Evolutionary conservation across 176 grass and related monocot species (phyloP).

Genomic region (Triticum timopheevii): DNA sequence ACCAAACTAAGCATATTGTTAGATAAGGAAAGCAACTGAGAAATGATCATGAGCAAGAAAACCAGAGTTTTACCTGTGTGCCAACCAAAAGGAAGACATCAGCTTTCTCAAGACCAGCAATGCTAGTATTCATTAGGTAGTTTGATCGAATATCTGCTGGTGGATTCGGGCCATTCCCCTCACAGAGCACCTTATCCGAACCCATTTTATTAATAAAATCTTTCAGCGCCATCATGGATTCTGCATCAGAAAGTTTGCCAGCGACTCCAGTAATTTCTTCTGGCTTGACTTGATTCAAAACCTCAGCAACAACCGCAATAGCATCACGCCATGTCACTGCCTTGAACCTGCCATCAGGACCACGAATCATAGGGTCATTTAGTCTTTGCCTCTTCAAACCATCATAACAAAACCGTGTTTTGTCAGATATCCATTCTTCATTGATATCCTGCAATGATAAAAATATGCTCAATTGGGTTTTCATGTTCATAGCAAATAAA

Average conservation of each 20-base stretch:
- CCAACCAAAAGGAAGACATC: conserved; percentile 98
- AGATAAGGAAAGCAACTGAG: not conserved
- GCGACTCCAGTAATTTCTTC: conserved; percentile 94
- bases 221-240: conserved; percentile 98
- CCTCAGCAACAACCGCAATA: conserved; percentile 84
- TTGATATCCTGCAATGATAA: conserved; percentile 82
- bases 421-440: conserved; percentile 99
- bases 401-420: conserved; percentile 97
- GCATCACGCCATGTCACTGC: conserved; percentile 87
- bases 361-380: conserved; percentile 98
- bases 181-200: conserved; percentile 86
- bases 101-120: conserved; percentile 89
- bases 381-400: conserved; percentile 96
- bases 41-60: conserved; percentile 15
- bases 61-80: conserved; percentile 67
- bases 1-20: not conserved
- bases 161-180: conserved; percentile 80
- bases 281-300: conserved; percentile 80
- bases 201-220: conserved; percentile 95
- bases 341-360: conserved; percentile 89
- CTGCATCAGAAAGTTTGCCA: conserved; percentile 92
- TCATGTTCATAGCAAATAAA: conserved; percentile 5
- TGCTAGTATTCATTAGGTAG: conserved; percentile 90
- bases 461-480: not conserved
- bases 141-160: conserved; percentile 82